Evolutionary conservation across 148 eudicot genomes (phyloP).

Genomic region (Suaeda aralocaspica): DNA sequence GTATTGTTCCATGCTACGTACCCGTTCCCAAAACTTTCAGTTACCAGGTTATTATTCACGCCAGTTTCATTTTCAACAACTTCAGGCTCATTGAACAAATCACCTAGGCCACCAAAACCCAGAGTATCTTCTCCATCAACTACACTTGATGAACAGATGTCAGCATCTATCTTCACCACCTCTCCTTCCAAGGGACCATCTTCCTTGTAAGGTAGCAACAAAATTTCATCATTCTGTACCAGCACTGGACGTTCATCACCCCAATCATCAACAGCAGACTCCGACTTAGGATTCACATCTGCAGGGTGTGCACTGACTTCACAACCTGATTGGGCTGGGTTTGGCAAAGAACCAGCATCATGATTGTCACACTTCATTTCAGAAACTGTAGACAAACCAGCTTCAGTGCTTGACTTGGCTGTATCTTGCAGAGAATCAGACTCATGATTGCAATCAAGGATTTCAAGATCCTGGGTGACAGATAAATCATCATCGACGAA

Average conservation of each 20-base stretch:
- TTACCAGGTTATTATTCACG: conserved; percentile 19
- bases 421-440: background rate
- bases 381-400: conserved; percentile 23
- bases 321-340: conserved; percentile 23
- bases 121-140: conserved; percentile 40
- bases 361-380: conserved; percentile 26
- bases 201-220: conserved; percentile 60
- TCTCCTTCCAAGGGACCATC: conserved; percentile 28
- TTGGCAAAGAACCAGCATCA: conserved; percentile 17
- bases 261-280: conserved; percentile 30
- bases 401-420: background rate
- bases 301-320: conserved; percentile 12
- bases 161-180: conserved; percentile 30
- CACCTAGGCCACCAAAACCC: conserved; percentile 73
- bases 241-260: conserved; percentile 41
- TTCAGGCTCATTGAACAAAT: conserved; percentile 80
- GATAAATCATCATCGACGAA: conserved; percentile 20
- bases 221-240: conserved; percentile 47
- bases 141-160: conserved; percentile 33
- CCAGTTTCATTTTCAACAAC: conserved; percentile 26
- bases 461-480: conserved; percentile 6
- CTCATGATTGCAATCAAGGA: background rate
- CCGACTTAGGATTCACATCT: conserved; percentile 25
- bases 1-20: conserved; percentile 41
- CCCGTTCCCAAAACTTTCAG: conserved; percentile 35